Evolutionary conservation across 306 rosid species (phyloP).

Genomic region (Macrotyloma uniflorum): DNA sequence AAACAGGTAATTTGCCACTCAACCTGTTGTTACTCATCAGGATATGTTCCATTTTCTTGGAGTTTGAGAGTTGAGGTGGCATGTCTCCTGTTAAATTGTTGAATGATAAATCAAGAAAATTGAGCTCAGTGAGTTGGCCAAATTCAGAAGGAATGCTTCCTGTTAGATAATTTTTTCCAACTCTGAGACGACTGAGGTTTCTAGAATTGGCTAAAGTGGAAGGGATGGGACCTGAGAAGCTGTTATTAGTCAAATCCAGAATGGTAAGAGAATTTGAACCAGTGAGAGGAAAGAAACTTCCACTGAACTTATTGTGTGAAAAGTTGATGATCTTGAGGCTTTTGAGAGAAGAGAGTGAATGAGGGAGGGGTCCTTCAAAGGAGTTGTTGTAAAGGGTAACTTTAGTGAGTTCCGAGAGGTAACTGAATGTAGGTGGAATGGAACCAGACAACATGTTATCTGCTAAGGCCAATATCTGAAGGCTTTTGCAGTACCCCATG

Average conservation of each 20-base stretch:
- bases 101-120: conserved; percentile 81
- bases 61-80: conserved; percentile 61
- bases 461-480: conserved; percentile 82
- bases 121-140: conserved; percentile 64
- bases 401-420: conserved; percentile 71
- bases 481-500: conserved; percentile 82
- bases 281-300: conserved; percentile 75
- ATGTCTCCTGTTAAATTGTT: conserved; percentile 70
- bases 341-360: conserved; percentile 68
- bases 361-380: conserved; percentile 86
- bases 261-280: conserved; percentile 63
- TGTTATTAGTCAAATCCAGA: conserved; percentile 90
- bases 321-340: conserved; percentile 80
- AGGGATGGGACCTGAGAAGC: conserved; percentile 90
- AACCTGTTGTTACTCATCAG: conserved; percentile 66
- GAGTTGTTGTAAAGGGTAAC: conserved; percentile 95
- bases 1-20: conserved; percentile 60
- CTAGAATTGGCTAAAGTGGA: conserved; percentile 56
- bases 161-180: conserved; percentile 67
- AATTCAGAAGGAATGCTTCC: conserved; percentile 70
- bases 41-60: conserved; percentile 68
- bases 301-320: conserved; percentile 81
- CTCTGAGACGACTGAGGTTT: conserved; percentile 80
- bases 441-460: conserved; percentile 90
- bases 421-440: conserved; percentile 78